A percentile compares a stretch with the other conserved stretches of the same genome.
These are phyloP conservation scores for Xerocomellus dryophilus DNA, from an alignment of 768 basidiomycete species.

Conservation along the genomic window DNA sequence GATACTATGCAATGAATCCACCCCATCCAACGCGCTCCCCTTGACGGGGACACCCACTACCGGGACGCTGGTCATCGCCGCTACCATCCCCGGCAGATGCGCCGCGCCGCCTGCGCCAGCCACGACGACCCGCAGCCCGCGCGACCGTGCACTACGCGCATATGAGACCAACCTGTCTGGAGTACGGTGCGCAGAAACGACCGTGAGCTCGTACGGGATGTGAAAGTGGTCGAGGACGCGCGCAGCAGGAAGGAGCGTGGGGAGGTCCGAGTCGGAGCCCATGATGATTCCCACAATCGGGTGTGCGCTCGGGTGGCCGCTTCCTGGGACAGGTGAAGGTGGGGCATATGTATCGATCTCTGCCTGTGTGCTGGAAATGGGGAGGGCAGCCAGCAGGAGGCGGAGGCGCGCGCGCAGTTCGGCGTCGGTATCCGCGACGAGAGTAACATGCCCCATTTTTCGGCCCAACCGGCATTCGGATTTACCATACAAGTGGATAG, in stretches of 20 bases:
- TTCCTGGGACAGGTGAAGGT: conserved; percentile 38
- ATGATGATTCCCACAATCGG: conserved; percentile 94
- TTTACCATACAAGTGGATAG: conserved; percentile 94
- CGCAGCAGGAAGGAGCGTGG: conserved; percentile 86
- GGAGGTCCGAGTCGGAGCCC: conserved; percentile 98
- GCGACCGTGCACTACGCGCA: conserved; percentile 64
- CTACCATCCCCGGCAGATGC: conserved; percentile 98
- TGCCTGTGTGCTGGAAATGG: conserved; percentile 34
- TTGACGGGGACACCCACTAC: conserved; percentile 98
- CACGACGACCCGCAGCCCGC: conserved; percentile 74
- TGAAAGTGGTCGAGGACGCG: conserved; percentile 77
- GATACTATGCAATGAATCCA: conserved; percentile 95
- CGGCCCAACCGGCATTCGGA: conserved; percentile 81
- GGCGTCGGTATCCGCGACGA: conserved; percentile 81
- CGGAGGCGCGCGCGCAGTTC: conserved; percentile 67
- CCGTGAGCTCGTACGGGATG: conserved; percentile 89
- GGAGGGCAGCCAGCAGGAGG: conserved; percentile 66
- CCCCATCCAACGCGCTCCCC: conserved; percentile 88
- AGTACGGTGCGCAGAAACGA: conserved; percentile 96
- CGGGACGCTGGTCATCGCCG: conserved; percentile 87
- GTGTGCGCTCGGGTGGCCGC: conserved; percentile 56
- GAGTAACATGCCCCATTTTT: conserved; percentile 97
- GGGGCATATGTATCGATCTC: conserved; percentile 59
- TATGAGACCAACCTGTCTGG: conserved; percentile 83
- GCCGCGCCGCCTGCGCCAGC: conserved; percentile 99